These are phyloP conservation scores for Collybia mongolica DNA, from an alignment of 768 basidiomycete genomes.

Conservation along the genomic window DNA sequence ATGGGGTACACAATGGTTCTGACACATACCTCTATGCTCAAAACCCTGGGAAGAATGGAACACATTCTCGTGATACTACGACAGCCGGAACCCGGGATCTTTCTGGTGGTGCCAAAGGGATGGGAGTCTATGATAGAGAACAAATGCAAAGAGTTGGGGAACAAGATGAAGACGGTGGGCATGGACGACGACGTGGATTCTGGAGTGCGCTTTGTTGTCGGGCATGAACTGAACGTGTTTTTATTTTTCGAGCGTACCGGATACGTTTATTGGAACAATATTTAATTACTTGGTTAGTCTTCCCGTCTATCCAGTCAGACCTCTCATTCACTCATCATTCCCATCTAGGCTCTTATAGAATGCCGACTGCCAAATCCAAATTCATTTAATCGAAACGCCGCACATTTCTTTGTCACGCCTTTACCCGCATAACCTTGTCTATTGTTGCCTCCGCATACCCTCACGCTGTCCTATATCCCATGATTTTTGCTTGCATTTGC, in stretches of 20 bases:
- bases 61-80: slow-evolving; percentile 53
- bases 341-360: slow-evolving; percentile 12
- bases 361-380: slow-evolving; percentile 1
- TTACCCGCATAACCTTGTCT: slow-evolving; percentile 6
- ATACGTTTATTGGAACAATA: slow-evolving; percentile 23
- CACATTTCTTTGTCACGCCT: slow-evolving; percentile 12
- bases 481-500: slow-evolving; percentile 11
- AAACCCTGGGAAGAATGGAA: slow-evolving; percentile 45
- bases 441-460: slow-evolving; percentile 15
- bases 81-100: slow-evolving; percentile 38
- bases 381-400: slow-evolving; percentile 11
- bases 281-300: slow-evolving; percentile 15
- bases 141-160: slow-evolving; percentile 61
- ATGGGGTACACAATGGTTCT: slow-evolving; percentile 42
- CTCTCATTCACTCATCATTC: not conserved
- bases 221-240: slow-evolving; percentile 36
- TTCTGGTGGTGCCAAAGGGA: slow-evolving; percentile 40
- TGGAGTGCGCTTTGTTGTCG: slow-evolving; percentile 71
- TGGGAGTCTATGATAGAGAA: slow-evolving; percentile 67
- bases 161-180: slow-evolving; percentile 64
- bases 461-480: slow-evolving; percentile 17
- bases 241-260: slow-evolving; percentile 28
- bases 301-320: not conserved
- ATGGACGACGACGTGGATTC: slow-evolving; percentile 60
- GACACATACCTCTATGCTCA: slow-evolving; percentile 73